Percentiles rank a stretch among this genome's conserved stretches.
Conservation (phyloP, 1,139 yeast species). For the Torulaspora pretoriensis region DNA sequence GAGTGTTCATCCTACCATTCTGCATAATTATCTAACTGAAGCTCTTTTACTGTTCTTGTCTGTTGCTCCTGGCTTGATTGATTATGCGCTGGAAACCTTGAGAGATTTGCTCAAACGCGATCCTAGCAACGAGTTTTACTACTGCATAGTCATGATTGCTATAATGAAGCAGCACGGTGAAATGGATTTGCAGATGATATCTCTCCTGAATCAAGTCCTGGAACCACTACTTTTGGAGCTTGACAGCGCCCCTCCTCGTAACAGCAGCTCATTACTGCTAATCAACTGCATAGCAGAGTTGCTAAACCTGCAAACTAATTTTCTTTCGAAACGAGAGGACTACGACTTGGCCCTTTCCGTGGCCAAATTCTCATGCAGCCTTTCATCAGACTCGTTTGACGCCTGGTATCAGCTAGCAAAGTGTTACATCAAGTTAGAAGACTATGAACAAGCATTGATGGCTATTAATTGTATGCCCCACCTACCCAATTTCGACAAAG, state of each 20-base stretch:
- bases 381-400: conserved; percentile 80
- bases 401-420: conserved; percentile 77
- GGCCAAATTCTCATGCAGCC: conserved; percentile 70
- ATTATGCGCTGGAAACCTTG: conserved; percentile 53
- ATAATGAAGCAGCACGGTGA: conserved; percentile 39
- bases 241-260: conserved; percentile 18
- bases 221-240: conserved; percentile 19
- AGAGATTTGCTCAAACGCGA: conserved; percentile 42
- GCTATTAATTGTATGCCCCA: conserved; percentile 87
- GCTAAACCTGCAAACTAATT: conserved; percentile 62
- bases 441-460: conserved; percentile 70
- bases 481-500: conserved; percentile 23
- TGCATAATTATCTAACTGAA: conserved; percentile 72
- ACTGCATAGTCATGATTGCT: conserved; percentile 45
- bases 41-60: conserved; percentile 63
- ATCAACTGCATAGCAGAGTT: conserved; percentile 40
- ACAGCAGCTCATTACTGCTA: conserved; percentile 10
- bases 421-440: conserved; percentile 65
- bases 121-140: conserved; percentile 51
- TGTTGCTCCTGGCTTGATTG: conserved; percentile 56
- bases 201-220: conserved; percentile 55
- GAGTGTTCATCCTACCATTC: conserved; percentile 51
- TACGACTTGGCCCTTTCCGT: conserved; percentile 69
- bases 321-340: conserved; percentile 61
- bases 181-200: conserved; percentile 70